A percentile compares a stretch with the other conserved stretches of the same genome.
Conservation (phyloP, 225 moss, liverwort and hornwort genomes). For the Straminergon stramineum region DNA sequence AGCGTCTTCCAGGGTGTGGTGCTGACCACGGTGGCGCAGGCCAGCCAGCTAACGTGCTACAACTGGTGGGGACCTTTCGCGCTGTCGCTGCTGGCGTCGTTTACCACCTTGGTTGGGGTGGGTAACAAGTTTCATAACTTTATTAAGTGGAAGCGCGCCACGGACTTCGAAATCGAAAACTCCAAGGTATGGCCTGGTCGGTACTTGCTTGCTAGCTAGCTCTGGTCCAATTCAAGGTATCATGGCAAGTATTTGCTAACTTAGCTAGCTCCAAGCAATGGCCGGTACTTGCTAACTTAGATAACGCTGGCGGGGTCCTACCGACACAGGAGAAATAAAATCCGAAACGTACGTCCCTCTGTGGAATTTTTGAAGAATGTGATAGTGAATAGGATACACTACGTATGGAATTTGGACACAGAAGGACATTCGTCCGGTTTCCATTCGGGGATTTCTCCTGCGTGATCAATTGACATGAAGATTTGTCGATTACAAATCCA, state of each 20-base stretch:
- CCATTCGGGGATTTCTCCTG: background rate
- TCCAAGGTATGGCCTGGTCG: background rate
- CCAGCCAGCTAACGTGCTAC: slow-evolving; percentile 7
- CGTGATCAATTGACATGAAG: background rate
- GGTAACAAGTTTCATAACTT: slow-evolving; percentile 19
- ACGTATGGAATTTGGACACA: background rate
- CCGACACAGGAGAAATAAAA: too few species aligned
- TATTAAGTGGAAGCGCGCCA: slow-evolving; percentile 17
- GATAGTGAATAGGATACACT: background rate
- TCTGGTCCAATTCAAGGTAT: background rate
- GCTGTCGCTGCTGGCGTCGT: slow-evolving; percentile 2
- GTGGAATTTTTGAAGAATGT: background rate
- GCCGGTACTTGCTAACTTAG: background rate
- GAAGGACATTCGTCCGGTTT: background rate
- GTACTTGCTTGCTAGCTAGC: background rate
- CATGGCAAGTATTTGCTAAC: background rate
- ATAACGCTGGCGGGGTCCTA: background rate
- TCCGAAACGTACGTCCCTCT: background rate
- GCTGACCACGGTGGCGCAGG: slow-evolving; percentile 13
- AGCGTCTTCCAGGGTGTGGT: slow-evolving; percentile 23
- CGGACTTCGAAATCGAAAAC: background rate
- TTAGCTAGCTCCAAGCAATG: background rate
- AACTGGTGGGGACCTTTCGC: slow-evolving; percentile 31
- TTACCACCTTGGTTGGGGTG: background rate
- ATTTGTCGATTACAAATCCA: background rate